phyloP scores from a whole-genome alignment of 495 filamentous ascomycete genomes.

The Chaetomium fimeti region DNA sequence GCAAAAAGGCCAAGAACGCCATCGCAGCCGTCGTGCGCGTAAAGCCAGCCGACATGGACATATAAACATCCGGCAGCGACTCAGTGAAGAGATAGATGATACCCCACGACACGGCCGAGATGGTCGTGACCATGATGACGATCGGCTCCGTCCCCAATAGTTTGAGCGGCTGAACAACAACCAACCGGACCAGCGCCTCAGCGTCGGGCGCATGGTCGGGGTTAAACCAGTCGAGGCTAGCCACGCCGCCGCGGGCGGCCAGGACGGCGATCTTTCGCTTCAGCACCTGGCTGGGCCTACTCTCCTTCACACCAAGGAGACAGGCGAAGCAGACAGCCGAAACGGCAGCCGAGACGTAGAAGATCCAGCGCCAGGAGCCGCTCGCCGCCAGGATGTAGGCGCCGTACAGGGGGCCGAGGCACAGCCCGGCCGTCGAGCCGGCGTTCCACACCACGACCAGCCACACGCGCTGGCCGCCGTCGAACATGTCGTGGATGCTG shows the following conservation, averaged over 20 bases:
- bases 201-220: conserved; percentile 1
- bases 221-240: not conserved
- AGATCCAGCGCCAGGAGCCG: not conserved
- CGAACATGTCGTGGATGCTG: conserved; percentile 10
- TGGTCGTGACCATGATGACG: conserved; percentile 5
- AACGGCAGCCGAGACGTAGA: not conserved
- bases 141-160: conserved; percentile 4
- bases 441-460: conserved; percentile 1
- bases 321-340: not conserved
- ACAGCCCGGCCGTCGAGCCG: not conserved
- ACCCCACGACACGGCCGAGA: conserved; percentile 2
- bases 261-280: not conserved
- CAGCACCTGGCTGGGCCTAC: not conserved
- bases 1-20: not conserved
- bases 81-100: conserved; percentile 10
- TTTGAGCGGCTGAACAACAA: not conserved
- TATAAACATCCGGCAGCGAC: conserved; percentile 6
- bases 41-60: not conserved
- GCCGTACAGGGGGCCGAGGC: not conserved
- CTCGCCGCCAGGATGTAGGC: not conserved
- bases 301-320: not conserved
- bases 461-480: not conserved
- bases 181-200: not conserved
- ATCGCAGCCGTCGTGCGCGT: not conserved
- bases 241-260: not conserved